Evolutionary conservation across 768 basidiomycete species (phyloP).

Genomic region (Mycena metata): DNA sequence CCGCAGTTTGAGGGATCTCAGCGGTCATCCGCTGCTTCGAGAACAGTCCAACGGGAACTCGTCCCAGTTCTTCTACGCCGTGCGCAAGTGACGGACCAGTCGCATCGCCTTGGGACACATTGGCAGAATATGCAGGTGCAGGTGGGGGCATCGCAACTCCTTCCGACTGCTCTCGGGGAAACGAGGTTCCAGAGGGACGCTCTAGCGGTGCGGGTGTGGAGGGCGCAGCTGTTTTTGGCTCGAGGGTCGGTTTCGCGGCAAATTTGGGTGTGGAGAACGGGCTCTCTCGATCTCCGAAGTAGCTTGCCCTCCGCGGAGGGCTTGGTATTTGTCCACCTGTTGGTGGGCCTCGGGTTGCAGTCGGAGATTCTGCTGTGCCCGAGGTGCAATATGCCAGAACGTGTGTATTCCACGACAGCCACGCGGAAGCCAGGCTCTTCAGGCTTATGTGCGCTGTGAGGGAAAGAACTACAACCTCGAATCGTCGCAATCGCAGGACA

Average conservation of each 20-base stretch:
- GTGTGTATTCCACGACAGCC: constrained; percentile 63
- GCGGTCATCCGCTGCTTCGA: not conserved
- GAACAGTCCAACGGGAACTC: not conserved
- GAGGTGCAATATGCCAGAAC: constrained; percentile 45
- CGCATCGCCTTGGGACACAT: not conserved
- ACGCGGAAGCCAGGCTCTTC: constrained; percentile 66
- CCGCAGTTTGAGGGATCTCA: not conserved
- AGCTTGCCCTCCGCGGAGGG: constrained; percentile 8
- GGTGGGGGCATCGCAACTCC: not conserved
- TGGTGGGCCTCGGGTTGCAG: constrained; percentile 4
- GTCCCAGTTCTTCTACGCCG: not conserved
- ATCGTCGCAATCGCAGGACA: constrained; percentile 65
- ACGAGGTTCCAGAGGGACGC: not conserved
- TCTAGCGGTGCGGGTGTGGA: not conserved
- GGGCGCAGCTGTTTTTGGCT: too few relatives aligned
- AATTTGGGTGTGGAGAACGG: not conserved
- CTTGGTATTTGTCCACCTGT: not conserved
- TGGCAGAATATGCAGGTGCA: constrained; percentile 18
- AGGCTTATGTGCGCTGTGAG: constrained; percentile 59
- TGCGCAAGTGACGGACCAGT: too few relatives aligned
- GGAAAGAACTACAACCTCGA: constrained; percentile 67
- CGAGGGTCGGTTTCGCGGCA: too few relatives aligned
- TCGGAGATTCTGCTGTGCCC: not conserved
- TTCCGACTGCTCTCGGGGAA: not conserved
- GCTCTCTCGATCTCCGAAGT: not conserved